Base-by-base conservation (phyloP, 192 early-diverging fungal genomes). In the Coemansia sp. region DNA sequence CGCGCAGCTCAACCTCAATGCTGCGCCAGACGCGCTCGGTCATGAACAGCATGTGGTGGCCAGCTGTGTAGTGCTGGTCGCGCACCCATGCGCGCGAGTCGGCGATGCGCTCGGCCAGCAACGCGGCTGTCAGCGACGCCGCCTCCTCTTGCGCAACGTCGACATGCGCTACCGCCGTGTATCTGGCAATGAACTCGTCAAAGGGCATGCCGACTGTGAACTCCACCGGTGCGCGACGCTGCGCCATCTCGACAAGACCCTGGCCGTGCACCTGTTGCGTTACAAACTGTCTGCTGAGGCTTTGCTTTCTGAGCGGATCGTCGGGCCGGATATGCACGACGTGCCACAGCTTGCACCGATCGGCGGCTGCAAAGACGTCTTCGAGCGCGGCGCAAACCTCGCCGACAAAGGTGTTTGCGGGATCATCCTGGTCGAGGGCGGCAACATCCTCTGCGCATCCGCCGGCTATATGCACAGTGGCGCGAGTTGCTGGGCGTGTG, bases 291-390 rank as follows among this genome's bases (percentile, higher is more conserved):
- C 58, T 53, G 65, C 94, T 92, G 55, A 87, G 82, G 4, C 50
- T 37, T 54, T 83, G 79, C 5, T 69, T 55, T 19, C n/a, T n/a
- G n/a, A n/a, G n/a, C n/a, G 69, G 75, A 62, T 87, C 85, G 57
- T 91, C 87, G 6, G 92, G 87, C 28, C 86, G 72, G 19, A 96
- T 75, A 79, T 95, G 95, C 57, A 91, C 79, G 8, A 97, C 82
- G 33, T 89, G 82, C 91, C 94, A 98, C 6, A 87, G 72, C 37
- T 84, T 83, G 31, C 94, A 94, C 50, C 89, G 84, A 20, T 81
- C 68, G 48, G 94, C 84, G 1, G 95, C 90, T 6, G 88, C 83
- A 30, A 90, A 74, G 59, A 98, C 75, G 59, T 96, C 92, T 33
- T 91, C 84, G 1, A 94, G 68, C 2, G 90, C 88, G n/a, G 66